Evolutionary conservation across 306 rosid species (phyloP), one percentile per base, ranked within the genome.

Genomic region (Astragalus glycyphyllos): DNA sequence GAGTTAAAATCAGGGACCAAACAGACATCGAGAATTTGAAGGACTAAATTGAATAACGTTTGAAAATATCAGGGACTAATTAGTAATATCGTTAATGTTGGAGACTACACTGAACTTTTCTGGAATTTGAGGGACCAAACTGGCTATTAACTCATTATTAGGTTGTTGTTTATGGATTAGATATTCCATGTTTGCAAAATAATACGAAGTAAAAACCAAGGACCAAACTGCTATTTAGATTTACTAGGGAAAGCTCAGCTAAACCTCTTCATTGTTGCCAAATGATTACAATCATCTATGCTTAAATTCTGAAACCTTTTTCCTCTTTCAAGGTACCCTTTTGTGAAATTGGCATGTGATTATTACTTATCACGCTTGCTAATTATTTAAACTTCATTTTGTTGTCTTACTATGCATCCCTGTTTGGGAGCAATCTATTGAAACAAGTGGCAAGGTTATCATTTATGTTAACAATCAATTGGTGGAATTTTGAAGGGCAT

Each of bases 391-490:
- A 56, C 54, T 72, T 37, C 32, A 49, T 26, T 71, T n/a, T 29
- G 41, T 16, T 72, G 64, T 72, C 65, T 65, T 32, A 13, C 12
- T 4, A 44, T 54, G 29, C 14, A 23, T 46, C 13, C 40, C 54
- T 31, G 4, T 34, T 55, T 56, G 23, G 63, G 37, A 20, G 55
- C 16, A 15, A 47, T 6, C 45, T 13, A 46, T 64, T 29, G 41
- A 46, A 8, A 56, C 16, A 38, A 56, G 23, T 71, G 34, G 58
- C 17, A 47, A 15, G 45, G 53, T 40, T 46, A 64, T 56, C 14
- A 45, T 44, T 54, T 26, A 57, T 55, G 60, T 37, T 56, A 71
- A 65, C 13, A 23, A 64, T 47, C 66, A 54, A 44, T 53, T 16
- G 11, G 54, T 20, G 8, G 63, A 64, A 14, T 54, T 37, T 61